phyloP scores from a whole-genome alignment of 2,329 filamentous ascomycete genomes.

The Cordyceps fumosorosea region DNA sequence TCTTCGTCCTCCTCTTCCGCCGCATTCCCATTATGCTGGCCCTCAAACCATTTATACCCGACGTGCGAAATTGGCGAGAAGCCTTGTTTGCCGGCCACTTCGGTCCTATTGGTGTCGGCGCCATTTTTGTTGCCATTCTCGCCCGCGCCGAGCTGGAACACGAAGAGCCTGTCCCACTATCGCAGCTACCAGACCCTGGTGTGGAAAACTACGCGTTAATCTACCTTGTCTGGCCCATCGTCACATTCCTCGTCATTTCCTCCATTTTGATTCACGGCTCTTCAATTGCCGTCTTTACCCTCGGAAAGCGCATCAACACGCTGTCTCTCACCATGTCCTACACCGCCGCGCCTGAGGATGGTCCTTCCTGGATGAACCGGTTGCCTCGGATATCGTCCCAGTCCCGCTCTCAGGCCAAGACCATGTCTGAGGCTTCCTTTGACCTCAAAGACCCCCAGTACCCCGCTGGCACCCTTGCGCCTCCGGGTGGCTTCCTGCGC shows the following conservation, averaged over 20 bases:
- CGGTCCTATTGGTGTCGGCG: slow-evolving; percentile 93
- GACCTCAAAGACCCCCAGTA: slow-evolving; percentile 53
- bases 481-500: slow-evolving; percentile 72
- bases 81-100: slow-evolving; percentile 96
- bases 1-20: slow-evolving; percentile 91
- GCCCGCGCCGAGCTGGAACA: slow-evolving; percentile 87
- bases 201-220: slow-evolving; percentile 63
- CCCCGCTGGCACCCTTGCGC: slow-evolving; percentile 65
- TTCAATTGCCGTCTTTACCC: slow-evolving; percentile 95
- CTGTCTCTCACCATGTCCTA: slow-evolving; percentile 94
- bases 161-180: slow-evolving; percentile 65
- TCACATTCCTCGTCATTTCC: slow-evolving; percentile 85
- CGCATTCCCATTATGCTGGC: slow-evolving; percentile 91
- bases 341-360: slow-evolving; percentile 81
- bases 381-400: slow-evolving; percentile 64
- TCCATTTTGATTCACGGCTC: slow-evolving; percentile 96
- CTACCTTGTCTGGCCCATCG: slow-evolving; percentile 89
- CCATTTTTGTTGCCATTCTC: slow-evolving; percentile 90
- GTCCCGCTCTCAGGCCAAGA: slow-evolving; percentile 75
- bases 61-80: slow-evolving; percentile 97
- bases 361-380: slow-evolving; percentile 90
- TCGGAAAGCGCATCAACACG: slow-evolving; percentile 97
- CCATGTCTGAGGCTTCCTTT: slow-evolving; percentile 71
- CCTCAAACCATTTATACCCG: slow-evolving; percentile 87
- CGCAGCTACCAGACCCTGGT: slow-evolving; percentile 48